Conservation (phyloP, 179 eudicot species). For the Nepenthes alata region DNA sequence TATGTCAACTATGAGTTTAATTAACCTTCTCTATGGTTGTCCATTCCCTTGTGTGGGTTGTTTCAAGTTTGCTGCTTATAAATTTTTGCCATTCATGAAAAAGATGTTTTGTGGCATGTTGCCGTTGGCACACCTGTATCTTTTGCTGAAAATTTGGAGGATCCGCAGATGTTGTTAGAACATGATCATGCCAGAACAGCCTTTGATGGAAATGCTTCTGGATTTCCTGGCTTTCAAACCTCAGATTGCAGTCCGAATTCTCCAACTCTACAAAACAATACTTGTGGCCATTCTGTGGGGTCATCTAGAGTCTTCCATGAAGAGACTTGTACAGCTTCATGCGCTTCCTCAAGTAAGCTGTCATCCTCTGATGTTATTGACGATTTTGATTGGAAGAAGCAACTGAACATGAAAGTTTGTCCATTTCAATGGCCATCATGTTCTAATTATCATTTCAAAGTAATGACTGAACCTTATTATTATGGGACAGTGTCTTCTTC, state of each 20-base stretch:
- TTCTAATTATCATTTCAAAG: slow-evolving; percentile 13
- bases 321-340: slow-evolving; percentile 4
- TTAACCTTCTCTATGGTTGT: too few species aligned
- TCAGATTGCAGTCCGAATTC: slow-evolving; percentile 10
- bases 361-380: slow-evolving; percentile 6
- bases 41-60: too few species aligned
- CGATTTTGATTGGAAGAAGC: slow-evolving; percentile 2
- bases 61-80: too few species aligned
- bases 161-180: slow-evolving; percentile 4
- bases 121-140: not conserved
- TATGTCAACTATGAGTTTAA: too few species aligned
- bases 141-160: not conserved
- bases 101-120: not conserved
- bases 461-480: slow-evolving; percentile 11
- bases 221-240: slow-evolving; percentile 3
- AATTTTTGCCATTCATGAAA: too few species aligned
- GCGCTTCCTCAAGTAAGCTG: slow-evolving; percentile 7
- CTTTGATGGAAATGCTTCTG: not conserved
- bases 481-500: slow-evolving; percentile 6
- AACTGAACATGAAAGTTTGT: slow-evolving; percentile 3
- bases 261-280: slow-evolving; percentile 4
- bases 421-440: slow-evolving; percentile 2
- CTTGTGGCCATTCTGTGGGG: slow-evolving; percentile 11
- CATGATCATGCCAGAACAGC: not conserved
- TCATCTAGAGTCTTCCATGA: slow-evolving; percentile 6